Evolutionary conservation across 2,329 filamentous ascomycete genomes (phyloP), one percentile per base, ranked within the genome.

Genomic region (Pestalotiopsis sp.): DNA sequence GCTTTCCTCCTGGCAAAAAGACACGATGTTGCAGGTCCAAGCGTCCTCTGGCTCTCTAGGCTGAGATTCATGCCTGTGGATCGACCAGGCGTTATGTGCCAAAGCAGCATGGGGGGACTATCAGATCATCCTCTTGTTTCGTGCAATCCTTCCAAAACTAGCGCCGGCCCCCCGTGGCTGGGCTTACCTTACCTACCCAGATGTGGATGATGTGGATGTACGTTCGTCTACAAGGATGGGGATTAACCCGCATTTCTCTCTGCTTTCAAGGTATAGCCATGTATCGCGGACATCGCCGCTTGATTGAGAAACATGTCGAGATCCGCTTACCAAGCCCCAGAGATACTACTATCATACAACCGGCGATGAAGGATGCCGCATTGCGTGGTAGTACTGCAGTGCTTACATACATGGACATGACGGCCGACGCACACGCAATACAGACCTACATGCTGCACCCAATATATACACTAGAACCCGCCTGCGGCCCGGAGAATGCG

Each of bases 401-500:
- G 45, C 45, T 52, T 23, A 52, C 45, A 52, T 52, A 52, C 45
- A 52, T 52, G 17, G 20, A n/a, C 45, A 49, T 49, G 41, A 49
- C 41, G 41, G 41, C 41, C 41, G 41, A 9, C 31, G 31, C 31
- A 36, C 31, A 36, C 31, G 31, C 2, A 36, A 36, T 36, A 36
- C 31, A 36, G 31, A 36, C 31, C 31, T 36, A 36, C 58, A 14
- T 25, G 38, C 59, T 36, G 31, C 31, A 52, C 45, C 45, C 45
- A 52, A n/a, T 52, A 17, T 39, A 39, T 36, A 36, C 57, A 62
- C 17, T 39, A 20, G 27, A 20, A 39, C 59, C 59, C 59, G 59
- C 59, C 36, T 14, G 27, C 59, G 59, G 59, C 59, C 59, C 59
- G 59, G 59, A 39, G 31, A 62, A 62, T 62, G 31, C 59, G 59